A percentile compares a stretch with the other conserved stretches of the same genome.
phyloP scores from a whole-genome alignment of 805 yeast genomes.

The Candida vartiovaarae region DNA sequence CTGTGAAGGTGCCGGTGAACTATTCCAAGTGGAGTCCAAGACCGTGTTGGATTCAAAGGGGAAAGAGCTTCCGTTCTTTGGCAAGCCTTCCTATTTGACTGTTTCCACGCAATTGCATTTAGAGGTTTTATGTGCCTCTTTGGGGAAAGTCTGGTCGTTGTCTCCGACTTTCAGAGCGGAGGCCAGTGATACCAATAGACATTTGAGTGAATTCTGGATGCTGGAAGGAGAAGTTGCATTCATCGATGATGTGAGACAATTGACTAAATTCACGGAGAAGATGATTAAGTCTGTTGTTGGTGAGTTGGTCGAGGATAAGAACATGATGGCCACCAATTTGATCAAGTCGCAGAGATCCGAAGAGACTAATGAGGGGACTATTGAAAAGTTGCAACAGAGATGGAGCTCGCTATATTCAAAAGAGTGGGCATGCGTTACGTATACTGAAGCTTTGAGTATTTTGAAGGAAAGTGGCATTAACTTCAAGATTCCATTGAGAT shows the following conservation, averaged over 20 bases:
- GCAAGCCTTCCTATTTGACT: slow-evolving; percentile 62
- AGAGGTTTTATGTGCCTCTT: slow-evolving; percentile 69
- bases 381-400: slow-evolving; percentile 30
- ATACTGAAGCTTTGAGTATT: slow-evolving; percentile 64
- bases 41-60: slow-evolving; percentile 8
- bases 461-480: slow-evolving; percentile 27
- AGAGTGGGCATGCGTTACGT: slow-evolving; percentile 67
- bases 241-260: slow-evolving; percentile 45
- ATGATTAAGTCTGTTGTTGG: slow-evolving; percentile 53
- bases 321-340: slow-evolving; percentile 19
- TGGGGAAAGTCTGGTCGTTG: slow-evolving; percentile 79
- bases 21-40: slow-evolving; percentile 50
- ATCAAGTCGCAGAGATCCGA: slow-evolving; percentile 30
- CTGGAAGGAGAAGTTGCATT: slow-evolving; percentile 85
- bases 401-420: slow-evolving; percentile 50
- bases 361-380: slow-evolving; percentile 27
- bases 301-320: slow-evolving; percentile 22
- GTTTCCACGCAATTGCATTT: slow-evolving; percentile 91
- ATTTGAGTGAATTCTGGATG: slow-evolving; percentile 96
- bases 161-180: slow-evolving; percentile 95
- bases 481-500: slow-evolving; percentile 40
- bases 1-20: slow-evolving; percentile 97
- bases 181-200: slow-evolving; percentile 83
- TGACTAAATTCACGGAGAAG: slow-evolving; percentile 59
- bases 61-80: slow-evolving; percentile 43